These are phyloP conservation scores for Serendipita sp. DNA, from an alignment of 768 basidiomycete genomes.

Conservation along the genomic window DNA sequence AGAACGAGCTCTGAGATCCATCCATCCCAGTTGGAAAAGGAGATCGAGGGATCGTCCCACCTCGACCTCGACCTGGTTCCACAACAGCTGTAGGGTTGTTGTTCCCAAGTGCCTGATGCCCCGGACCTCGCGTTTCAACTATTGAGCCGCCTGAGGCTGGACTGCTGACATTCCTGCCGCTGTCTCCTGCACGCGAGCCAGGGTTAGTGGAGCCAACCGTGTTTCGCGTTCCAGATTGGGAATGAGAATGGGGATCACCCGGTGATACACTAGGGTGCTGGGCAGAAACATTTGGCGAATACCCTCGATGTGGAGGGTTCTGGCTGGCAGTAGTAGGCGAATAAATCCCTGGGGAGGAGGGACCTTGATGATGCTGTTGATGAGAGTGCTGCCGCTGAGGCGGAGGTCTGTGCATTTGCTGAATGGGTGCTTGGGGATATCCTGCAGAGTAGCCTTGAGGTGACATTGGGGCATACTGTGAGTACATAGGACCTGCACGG, in stretches of 20 bases:
- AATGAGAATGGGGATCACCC: not conserved
- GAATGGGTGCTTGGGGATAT: not conserved
- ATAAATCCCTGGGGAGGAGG: not conserved
- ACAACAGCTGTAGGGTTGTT: too few relatives aligned
- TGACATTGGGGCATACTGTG: not conserved
- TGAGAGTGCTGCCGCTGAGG: not conserved
- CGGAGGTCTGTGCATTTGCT: not conserved
- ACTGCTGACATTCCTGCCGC: not conserved
- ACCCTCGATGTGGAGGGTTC: not conserved
- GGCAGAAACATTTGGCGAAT: not conserved
- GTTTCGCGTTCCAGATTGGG: not conserved
- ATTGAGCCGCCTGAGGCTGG: too few relatives aligned
- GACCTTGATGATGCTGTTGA: not conserved
- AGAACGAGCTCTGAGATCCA: too few relatives aligned
- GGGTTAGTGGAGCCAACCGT: not conserved
- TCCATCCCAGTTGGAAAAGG: too few relatives aligned
- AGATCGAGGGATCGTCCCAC: too few relatives aligned
- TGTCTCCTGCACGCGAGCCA: not conserved
- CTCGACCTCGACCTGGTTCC: too few relatives aligned
- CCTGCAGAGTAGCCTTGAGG: not conserved
- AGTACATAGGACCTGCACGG: not conserved
- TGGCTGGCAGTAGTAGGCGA: not conserved
- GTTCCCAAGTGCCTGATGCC: too few relatives aligned
- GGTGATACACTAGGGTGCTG: not conserved
- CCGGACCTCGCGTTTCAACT: too few relatives aligned